These are phyloP conservation scores for Draba incana DNA, from an alignment of 345 rosid genomes.

Conservation along the genomic window DNA sequence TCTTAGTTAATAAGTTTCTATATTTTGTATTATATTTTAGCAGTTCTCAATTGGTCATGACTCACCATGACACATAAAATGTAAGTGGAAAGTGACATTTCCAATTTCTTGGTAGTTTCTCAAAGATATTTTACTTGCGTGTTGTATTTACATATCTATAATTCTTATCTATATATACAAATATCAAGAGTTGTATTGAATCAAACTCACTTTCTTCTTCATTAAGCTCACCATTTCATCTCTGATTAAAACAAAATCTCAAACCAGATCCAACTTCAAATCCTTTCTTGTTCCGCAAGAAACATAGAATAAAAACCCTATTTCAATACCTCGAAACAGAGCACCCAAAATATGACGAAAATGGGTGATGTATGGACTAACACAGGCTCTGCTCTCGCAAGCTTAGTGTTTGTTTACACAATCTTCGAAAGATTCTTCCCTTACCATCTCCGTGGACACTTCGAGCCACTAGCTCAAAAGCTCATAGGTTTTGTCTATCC, in stretches of 20 bases:
- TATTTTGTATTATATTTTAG: background rate
- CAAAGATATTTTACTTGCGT: background rate
- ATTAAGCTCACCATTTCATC: background rate
- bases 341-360: background rate
- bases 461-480: slow-evolving; percentile 27
- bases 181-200: background rate
- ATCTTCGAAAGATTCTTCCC: slow-evolving; percentile 40
- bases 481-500: slow-evolving; percentile 38
- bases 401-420: slow-evolving; percentile 39
- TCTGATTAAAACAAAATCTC: background rate
- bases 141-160: background rate
- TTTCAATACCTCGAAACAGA: background rate
- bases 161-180: background rate
- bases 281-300: background rate
- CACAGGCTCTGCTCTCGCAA: slow-evolving; percentile 33
- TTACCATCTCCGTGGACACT: slow-evolving; percentile 9
- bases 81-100: background rate
- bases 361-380: slow-evolving; percentile 29
- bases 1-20: background rate
- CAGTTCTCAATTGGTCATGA: background rate
- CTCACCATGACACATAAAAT: background rate
- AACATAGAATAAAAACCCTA: background rate
- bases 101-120: slow-evolving; percentile 9
- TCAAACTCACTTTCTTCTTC: background rate
- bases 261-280: background rate